Evolutionary conservation across 2,329 filamentous ascomycete species (phyloP).

Genomic region (Fusarium musae): DNA sequence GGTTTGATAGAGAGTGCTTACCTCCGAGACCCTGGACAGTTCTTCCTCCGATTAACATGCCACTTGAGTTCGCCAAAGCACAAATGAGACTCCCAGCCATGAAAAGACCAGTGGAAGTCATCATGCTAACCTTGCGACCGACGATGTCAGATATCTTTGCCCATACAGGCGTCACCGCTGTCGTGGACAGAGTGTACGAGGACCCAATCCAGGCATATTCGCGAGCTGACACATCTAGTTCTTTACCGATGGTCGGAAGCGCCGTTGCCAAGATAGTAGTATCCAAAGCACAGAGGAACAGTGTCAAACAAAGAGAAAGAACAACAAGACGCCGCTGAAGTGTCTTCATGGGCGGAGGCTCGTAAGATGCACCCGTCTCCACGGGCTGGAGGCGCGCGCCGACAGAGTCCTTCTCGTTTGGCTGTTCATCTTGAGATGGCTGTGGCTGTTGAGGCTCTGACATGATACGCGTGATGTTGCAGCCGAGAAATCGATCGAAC

Average conservation of each 20-base stretch:
- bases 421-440: slow-evolving; percentile 11
- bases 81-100: slow-evolving; percentile 63
- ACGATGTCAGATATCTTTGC: slow-evolving; percentile 63
- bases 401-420: slow-evolving; percentile 6
- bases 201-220: slow-evolving; percentile 47
- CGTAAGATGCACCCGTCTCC: slow-evolving; percentile 34
- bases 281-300: slow-evolving; percentile 43
- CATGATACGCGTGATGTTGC: slow-evolving; percentile 13
- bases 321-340: slow-evolving; percentile 39
- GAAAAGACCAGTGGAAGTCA: slow-evolving; percentile 58
- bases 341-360: slow-evolving; percentile 32
- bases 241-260: slow-evolving; percentile 42
- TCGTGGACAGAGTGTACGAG: slow-evolving; percentile 41
- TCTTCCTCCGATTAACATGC: slow-evolving; percentile 61
- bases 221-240: slow-evolving; percentile 31
- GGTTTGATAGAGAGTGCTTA: neutral
- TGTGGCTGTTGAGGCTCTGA: slow-evolving; percentile 8
- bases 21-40: slow-evolving; percentile 39
- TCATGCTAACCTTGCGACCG: slow-evolving; percentile 57
- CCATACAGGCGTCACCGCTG: slow-evolving; percentile 45
- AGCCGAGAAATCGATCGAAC: neutral
- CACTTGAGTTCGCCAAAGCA: slow-evolving; percentile 56
- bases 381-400: slow-evolving; percentile 30
- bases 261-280: slow-evolving; percentile 45
- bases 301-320: slow-evolving; percentile 41